Evolutionary conservation across 306 rosid genomes (phyloP).

Genomic region (Citrullus amarus): DNA sequence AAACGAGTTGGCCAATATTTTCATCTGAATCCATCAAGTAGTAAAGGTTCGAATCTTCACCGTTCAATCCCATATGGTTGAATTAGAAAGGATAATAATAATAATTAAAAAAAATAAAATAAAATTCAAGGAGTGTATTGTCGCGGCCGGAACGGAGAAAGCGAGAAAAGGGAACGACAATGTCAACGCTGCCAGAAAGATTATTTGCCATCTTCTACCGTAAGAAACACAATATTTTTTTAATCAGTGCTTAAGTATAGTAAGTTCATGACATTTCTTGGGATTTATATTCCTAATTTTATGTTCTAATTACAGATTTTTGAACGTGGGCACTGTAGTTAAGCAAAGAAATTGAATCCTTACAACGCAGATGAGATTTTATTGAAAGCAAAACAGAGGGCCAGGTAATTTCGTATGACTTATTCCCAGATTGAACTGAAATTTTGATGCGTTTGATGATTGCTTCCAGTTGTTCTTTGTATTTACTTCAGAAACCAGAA

Average conservation of each 20-base stretch:
- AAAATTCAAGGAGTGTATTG: no score
- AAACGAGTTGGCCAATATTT: no score
- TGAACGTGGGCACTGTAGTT: neutral
- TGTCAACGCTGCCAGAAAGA: neutral
- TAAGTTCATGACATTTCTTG: neutral
- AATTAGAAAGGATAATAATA: no score
- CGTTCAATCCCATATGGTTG: no score
- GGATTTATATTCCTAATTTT: neutral
- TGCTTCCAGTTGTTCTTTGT: neutral
- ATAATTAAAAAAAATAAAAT: no score
- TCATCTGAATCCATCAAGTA: no score
- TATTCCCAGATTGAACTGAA: neutral
- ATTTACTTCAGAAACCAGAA: neutral
- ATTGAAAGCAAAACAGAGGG: neutral
- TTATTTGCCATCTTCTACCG: neutral
- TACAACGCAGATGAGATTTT: no score
- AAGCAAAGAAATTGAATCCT: neutral
- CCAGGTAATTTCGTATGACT: neutral
- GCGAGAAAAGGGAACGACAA: neutral
- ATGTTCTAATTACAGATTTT: neutral
- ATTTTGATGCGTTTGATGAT: neutral
- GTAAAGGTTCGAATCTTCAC: no score
- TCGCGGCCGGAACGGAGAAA: neutral
- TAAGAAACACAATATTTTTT: neutral
- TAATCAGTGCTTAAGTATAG: neutral